phyloP scores from a whole-genome alignment of 2,329 filamentous ascomycete genomes.

The Alternaria sp. region DNA sequence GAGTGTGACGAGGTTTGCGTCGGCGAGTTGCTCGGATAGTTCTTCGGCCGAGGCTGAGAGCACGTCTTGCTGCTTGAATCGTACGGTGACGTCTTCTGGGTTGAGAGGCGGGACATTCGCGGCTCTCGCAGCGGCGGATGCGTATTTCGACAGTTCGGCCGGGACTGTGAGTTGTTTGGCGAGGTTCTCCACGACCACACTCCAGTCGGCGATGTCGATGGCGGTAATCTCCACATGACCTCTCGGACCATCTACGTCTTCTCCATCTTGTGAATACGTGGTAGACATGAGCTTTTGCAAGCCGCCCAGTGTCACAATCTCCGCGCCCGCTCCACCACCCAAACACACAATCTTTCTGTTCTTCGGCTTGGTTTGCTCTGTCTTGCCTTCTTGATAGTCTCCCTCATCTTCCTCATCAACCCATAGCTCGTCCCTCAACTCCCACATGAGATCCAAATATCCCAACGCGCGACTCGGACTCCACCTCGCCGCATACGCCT shows the following conservation, averaged over 20 bases:
- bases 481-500: constrained; percentile 89
- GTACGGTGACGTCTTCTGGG: constrained; percentile 40
- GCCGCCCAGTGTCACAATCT: constrained; percentile 69
- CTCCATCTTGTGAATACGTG: background rate
- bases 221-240: constrained; percentile 60
- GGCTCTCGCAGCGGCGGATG: constrained; percentile 53
- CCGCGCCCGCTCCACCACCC: constrained; percentile 70
- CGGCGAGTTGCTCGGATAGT: constrained; percentile 40
- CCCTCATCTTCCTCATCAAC: background rate
- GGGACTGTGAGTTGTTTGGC: constrained; percentile 62
- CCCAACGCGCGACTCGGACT: constrained; percentile 84
- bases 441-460: constrained; percentile 69
- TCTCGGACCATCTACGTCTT: background rate
- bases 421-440: constrained; percentile 37
- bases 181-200: constrained; percentile 65
- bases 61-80: constrained; percentile 60
- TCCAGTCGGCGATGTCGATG: constrained; percentile 87
- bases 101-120: constrained; percentile 49
- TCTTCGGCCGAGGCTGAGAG: constrained; percentile 50
- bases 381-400: background rate
- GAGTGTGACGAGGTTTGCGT: constrained; percentile 70
- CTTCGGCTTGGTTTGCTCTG: background rate
- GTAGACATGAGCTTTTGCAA: constrained; percentile 52
- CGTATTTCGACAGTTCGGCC: constrained; percentile 55
- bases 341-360: constrained; percentile 60